Conservation (phyloP, 2,329 filamentous ascomycete species). For the Myriosclerotinia curreyana region DNA sequence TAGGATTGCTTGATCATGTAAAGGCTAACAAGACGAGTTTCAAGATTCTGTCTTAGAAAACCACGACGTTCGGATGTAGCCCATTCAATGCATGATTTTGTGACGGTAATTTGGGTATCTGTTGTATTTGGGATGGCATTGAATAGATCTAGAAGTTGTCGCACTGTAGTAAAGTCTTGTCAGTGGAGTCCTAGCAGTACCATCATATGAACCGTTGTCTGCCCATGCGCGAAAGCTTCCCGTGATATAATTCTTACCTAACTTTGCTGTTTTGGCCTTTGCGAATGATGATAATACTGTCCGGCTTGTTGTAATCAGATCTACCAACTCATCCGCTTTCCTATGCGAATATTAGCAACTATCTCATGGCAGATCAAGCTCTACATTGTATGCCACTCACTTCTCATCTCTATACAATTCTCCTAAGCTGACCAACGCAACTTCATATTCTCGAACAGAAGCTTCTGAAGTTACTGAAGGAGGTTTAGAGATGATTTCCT, state of each 20-base stretch:
- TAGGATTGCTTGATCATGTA: conserved; percentile 98
- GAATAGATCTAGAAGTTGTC: conserved; percentile 94
- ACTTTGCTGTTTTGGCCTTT: conserved; percentile 97
- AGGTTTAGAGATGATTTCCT: conserved; percentile 81
- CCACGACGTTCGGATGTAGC: conserved; percentile 89
- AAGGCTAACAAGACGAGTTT: conserved; percentile 88
- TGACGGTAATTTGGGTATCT: conserved; percentile 91
- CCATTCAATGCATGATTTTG: conserved; percentile 99
- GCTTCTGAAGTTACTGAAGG: conserved; percentile 80
- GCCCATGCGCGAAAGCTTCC: not conserved
- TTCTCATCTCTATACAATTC: conserved; percentile 90
- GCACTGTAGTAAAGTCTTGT: conserved; percentile 57
- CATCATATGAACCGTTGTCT: not conserved
- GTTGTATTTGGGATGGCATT: conserved; percentile 88
- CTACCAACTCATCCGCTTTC: conserved; percentile 79
- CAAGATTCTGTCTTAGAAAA: conserved; percentile 96
- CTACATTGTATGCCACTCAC: conserved; percentile 45
- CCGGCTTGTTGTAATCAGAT: conserved; percentile 85
- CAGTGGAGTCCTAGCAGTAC: not conserved
- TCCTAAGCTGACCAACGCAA: conserved; percentile 80
- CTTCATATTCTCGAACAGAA: conserved; percentile 87
- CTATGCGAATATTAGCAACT: conserved; percentile 46
- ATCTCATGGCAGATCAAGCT: conserved; percentile 10
- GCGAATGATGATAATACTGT: conserved; percentile 93
- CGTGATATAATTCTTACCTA: conserved; percentile 60